Conservation (phyloP, 495 filamentous ascomycete genomes). For the Stereocaulon alpinum region DNA sequence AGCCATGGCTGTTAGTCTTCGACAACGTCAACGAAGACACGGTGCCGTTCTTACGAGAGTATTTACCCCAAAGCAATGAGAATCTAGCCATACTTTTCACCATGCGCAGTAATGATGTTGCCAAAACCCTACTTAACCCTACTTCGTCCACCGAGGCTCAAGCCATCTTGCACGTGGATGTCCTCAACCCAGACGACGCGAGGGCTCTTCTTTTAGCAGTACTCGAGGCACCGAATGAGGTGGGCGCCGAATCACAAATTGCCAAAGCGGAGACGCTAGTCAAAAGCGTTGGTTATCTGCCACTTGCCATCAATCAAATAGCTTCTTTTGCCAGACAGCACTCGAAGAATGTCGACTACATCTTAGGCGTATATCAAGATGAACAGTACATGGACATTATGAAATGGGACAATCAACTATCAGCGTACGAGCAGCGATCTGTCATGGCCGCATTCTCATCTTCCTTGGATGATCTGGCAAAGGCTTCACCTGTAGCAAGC, state of each 20-base stretch:
- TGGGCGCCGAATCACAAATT: not conserved
- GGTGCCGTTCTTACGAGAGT: constrained; percentile 18
- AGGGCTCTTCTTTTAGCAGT: not conserved
- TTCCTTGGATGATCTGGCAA: constrained; percentile 33
- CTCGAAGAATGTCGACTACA: constrained; percentile 7
- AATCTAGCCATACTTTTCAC: constrained; percentile 31
- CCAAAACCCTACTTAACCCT: not conserved
- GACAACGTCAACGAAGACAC: constrained; percentile 28
- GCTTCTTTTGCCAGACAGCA: constrained; percentile 25
- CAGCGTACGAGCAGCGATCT: constrained; percentile 16
- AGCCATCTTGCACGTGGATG: not conserved
- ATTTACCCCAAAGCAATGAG: constrained; percentile 7
- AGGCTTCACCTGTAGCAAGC: constrained; percentile 20
- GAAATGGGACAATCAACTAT: not conserved
- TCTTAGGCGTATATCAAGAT: constrained; percentile 3
- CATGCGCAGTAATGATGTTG: constrained; percentile 27
- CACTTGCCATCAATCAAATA: constrained; percentile 29
- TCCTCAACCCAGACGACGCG: not conserved
- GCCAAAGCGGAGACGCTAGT: constrained; percentile 18
- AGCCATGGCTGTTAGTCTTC: constrained; percentile 26
- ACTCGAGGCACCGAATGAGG: not conserved
- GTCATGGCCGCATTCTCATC: constrained; percentile 34
- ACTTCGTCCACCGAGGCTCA: not conserved
- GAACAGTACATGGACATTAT: not conserved
- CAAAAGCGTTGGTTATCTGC: constrained; percentile 26